Evolutionary conservation across 495 filamentous ascomycete species (phyloP), one percentile per base, ranked within the genome.

Genomic region (Aspergillus diversus): DNA sequence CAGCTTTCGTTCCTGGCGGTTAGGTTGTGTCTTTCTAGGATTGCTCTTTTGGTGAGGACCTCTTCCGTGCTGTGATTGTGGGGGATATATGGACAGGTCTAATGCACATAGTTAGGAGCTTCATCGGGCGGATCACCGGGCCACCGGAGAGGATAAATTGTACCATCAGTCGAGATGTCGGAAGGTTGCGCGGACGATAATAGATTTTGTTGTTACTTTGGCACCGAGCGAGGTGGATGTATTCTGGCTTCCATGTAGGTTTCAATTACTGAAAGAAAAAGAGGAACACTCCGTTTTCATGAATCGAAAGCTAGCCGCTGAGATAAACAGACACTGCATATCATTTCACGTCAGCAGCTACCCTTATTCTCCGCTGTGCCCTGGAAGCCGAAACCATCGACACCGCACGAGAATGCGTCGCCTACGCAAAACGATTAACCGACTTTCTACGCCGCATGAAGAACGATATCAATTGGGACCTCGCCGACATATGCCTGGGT

Each of bases 331-430:
- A 43, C 39, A 59, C 57, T 21, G 57, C 57, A 37, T 59, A 59
- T 31, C 57, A 59, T 17, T 59, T 59, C 16, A 59, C 57, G 5
- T 59, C 57, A 37, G 57, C 57, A n/a, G 57, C 57, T 1, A 59
- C 57, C 1, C 43, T 59, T 1, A 59, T 33, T 5, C 57, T 59
- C n/a, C 57, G 57, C 32, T 59, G 57, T 33, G 57, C 57, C 0
- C 46, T 59, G 1, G 57, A 59, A 51, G 57, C 57, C 8, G 57
- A 59, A 51, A 59, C n/a, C 33, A 13, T 34, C 31, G 46, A 50
- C 13, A 59, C 57, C n/a, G 57, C 57, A 3, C 57, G 50, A 17
- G 57, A 59, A 39, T 59, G 57, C 46, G 33, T 59, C 7, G 57
- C 31, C 0, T 35, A 33, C 33, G 57, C 57, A 51, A 59, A 59